A percentile compares a stretch with the other conserved stretches of the same genome.
These are phyloP conservation scores for Psilocybe tampanensis DNA, from an alignment of 768 basidiomycete genomes.

Conservation along the genomic window DNA sequence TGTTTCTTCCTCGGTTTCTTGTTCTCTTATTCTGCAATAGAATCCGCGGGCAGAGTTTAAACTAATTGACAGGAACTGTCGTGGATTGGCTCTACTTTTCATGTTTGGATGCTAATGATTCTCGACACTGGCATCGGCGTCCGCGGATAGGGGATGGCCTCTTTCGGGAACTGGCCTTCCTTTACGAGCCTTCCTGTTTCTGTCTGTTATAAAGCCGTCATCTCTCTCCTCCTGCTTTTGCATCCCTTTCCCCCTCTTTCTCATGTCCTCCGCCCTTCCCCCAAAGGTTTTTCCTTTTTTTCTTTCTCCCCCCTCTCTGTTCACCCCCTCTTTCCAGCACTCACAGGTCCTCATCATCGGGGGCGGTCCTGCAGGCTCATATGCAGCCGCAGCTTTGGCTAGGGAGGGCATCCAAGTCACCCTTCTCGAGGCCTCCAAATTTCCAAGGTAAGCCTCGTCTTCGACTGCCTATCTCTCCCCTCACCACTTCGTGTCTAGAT, in stretches of 20 bases:
- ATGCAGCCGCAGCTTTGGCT: slow-evolving; percentile 56
- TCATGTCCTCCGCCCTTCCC: slow-evolving; percentile 29
- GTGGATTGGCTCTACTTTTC: slow-evolving; percentile 12
- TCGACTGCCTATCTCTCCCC: not conserved
- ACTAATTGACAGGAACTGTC: slow-evolving; percentile 30
- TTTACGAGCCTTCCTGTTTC: slow-evolving; percentile 28
- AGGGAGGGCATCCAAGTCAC: slow-evolving; percentile 58
- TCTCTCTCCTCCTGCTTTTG: slow-evolving; percentile 7
- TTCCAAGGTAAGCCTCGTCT: slow-evolving; percentile 42
- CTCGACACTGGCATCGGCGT: too few relatives aligned
- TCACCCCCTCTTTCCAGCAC: slow-evolving; percentile 30
- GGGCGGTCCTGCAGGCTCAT: slow-evolving; percentile 60
- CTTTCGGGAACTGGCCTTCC: slow-evolving; percentile 33
- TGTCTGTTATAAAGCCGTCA: slow-evolving; percentile 24
- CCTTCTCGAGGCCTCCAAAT: slow-evolving; percentile 54
- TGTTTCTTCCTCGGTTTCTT: not conserved
- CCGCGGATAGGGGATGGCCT: slow-evolving; percentile 24
- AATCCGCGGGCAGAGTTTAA: not conserved
- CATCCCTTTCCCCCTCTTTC: slow-evolving; percentile 22
- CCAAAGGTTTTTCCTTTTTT: slow-evolving; percentile 25
- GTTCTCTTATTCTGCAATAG: not conserved
- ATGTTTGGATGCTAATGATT: slow-evolving; percentile 21
- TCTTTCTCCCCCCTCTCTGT: not conserved
- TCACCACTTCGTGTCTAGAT: slow-evolving; percentile 32
- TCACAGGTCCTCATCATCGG: slow-evolving; percentile 48